Conservation (phyloP, 1,284 basidiomycete species). For the Trametes versicolor region DNA sequence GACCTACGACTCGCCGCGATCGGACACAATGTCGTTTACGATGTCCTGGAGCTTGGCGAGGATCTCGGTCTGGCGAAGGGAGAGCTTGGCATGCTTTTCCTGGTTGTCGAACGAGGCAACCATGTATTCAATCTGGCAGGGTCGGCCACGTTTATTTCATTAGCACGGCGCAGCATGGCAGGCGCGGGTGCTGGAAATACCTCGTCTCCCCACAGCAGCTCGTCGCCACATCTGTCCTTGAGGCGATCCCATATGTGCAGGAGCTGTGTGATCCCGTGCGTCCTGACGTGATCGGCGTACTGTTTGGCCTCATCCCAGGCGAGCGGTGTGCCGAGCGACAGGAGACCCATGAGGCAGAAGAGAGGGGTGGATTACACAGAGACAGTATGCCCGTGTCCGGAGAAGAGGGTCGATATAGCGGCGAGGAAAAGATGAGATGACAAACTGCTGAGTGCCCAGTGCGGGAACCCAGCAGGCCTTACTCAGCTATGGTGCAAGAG, state of each 20-base stretch:
- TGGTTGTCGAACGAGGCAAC: conserved; percentile 89
- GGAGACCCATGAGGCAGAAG: conserved; percentile 80
- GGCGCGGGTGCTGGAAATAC: conserved; percentile 51
- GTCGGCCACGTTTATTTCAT: conserved; percentile 30
- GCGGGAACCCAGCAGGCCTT: conserved; percentile 25
- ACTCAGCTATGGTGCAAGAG: conserved; percentile 39
- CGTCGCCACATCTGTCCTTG: conserved; percentile 93
- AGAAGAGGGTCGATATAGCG: conserved; percentile 27
- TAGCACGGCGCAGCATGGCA: conserved; percentile 9
- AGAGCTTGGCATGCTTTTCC: conserved; percentile 85
- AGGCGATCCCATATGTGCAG: conserved; percentile 91
- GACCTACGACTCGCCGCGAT: conserved; percentile 67
- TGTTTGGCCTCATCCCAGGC: conserved; percentile 92
- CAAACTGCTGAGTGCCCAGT: conserved; percentile 27
- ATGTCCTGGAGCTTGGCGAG: conserved; percentile 82
- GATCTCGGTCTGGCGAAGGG: conserved; percentile 94
- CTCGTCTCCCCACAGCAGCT: conserved; percentile 99
- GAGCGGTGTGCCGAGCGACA: conserved; percentile 95
- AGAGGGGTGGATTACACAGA: conserved; percentile 18
- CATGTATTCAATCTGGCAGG: conserved; percentile 92
- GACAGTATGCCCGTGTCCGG: conserved; percentile 10
- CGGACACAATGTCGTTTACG: conserved; percentile 73
- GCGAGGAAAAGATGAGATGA: conserved; percentile 28
- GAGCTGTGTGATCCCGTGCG: conserved; percentile 96
- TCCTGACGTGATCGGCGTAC: conserved; percentile 90